phyloP scores from a whole-genome alignment of 257 asterid genomes.

The Solanum bukasovii region DNA sequence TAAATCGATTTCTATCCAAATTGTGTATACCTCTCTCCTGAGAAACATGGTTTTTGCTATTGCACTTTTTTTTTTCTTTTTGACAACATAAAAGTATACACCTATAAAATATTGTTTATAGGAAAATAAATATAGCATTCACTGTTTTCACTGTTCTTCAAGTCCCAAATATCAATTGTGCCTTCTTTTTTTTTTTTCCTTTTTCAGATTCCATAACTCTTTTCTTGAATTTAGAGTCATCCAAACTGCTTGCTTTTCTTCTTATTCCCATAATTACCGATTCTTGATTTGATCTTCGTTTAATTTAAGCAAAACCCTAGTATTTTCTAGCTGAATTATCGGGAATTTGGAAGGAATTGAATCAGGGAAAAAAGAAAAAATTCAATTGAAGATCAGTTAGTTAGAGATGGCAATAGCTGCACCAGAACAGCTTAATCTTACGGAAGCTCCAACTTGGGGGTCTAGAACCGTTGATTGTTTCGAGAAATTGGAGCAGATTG shows the following conservation, averaged over 20 bases:
- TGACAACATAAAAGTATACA: too few relatives aligned
- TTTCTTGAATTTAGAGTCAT: not conserved
- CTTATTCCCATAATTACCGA: not conserved
- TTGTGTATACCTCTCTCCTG: too few relatives aligned
- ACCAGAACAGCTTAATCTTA: slow-evolving; percentile 54
- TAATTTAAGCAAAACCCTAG: not conserved
- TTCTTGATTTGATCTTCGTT: not conserved
- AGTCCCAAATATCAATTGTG: not conserved
- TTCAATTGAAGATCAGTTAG: not conserved
- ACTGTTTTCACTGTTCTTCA: not conserved
- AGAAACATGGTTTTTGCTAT: too few relatives aligned
- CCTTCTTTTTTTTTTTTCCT: not conserved
- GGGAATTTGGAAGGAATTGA: not conserved
- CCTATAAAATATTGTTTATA: too few relatives aligned
- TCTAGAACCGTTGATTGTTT: slow-evolving; percentile 93
- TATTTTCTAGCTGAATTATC: not conserved
- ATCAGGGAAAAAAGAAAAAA: not conserved
- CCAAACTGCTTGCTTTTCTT: not conserved
- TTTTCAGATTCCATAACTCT: not conserved
- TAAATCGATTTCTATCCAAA: too few relatives aligned
- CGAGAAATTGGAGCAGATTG: slow-evolving; percentile 90
- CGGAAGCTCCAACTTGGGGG: slow-evolving; percentile 85
- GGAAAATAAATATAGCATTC: not conserved
- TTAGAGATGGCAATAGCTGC: slow-evolving; percentile 34
- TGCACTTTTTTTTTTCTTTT: too few relatives aligned